Conservation (phyloP, 139 green algal species). For the Penium margaritaceum region DNA sequence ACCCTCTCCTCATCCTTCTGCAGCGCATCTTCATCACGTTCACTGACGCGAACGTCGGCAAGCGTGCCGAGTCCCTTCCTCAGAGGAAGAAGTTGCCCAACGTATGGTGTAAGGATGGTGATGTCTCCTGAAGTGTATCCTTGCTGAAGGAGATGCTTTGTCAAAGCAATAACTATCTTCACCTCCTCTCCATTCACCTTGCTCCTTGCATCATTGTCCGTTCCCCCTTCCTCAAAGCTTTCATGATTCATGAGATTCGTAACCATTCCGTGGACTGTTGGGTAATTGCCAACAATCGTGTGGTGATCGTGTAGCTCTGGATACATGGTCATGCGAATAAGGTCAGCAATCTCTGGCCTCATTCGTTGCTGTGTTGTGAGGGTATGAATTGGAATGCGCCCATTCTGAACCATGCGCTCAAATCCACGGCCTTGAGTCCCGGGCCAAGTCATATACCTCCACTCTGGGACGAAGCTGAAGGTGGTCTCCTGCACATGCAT, state of each 20-base stretch:
- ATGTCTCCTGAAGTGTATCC: conserved; percentile 56
- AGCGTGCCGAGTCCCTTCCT: conserved; percentile 37
- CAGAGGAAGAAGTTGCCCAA: conserved; percentile 62
- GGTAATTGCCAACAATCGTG: not conserved
- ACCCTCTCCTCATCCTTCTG: conserved; percentile 46
- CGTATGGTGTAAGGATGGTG: conserved; percentile 70
- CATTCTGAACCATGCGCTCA: conserved; percentile 59
- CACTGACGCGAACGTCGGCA: conserved; percentile 53
- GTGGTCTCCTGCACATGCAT: conserved; percentile 48
- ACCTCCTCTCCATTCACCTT: conserved; percentile 62
- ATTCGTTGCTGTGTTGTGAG: conserved; percentile 68
- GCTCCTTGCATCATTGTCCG: conserved; percentile 48
- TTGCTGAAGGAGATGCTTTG: conserved; percentile 60
- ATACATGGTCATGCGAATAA: conserved; percentile 52
- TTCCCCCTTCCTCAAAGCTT: conserved; percentile 44
- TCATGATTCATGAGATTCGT: conserved; percentile 56
- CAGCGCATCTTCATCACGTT: conserved; percentile 55
- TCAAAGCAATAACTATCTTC: conserved; percentile 47
- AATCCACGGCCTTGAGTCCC: conserved; percentile 49
- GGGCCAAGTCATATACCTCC: conserved; percentile 59
- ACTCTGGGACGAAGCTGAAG: conserved; percentile 72
- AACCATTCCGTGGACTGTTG: conserved; percentile 7
- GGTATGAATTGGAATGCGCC: conserved; percentile 9
- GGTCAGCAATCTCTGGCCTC: conserved; percentile 52
- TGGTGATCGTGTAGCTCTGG: not conserved